phyloP scores from a whole-genome alignment of 2,329 filamentous ascomycete genomes.

The Dichotomopilus funicola region DNA sequence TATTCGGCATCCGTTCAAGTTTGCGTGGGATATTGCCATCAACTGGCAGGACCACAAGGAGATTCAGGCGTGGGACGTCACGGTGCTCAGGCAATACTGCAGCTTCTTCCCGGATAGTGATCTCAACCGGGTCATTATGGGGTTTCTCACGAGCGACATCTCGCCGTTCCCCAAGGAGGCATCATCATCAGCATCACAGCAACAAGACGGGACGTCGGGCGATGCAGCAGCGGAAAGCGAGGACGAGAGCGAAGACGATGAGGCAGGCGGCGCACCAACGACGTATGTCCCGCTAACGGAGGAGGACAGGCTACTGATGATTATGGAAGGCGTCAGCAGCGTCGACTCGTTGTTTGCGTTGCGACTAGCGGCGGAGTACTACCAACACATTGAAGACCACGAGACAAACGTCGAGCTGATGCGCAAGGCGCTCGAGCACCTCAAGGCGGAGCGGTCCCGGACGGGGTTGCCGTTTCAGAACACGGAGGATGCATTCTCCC shows the following conservation, averaged over 20 bases:
- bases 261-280: conserved; percentile 49
- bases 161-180: conserved; percentile 63
- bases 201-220: conserved; percentile 15
- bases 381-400: conserved; percentile 77
- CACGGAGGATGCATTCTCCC: conserved; percentile 65
- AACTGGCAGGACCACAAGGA: conserved; percentile 80
- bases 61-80: conserved; percentile 69
- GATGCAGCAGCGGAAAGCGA: conserved; percentile 34
- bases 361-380: conserved; percentile 76
- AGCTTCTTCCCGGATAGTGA: conserved; percentile 78
- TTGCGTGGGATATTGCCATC: conserved; percentile 86
- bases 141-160: conserved; percentile 73
- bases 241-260: conserved; percentile 51
- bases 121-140: conserved; percentile 72
- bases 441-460: conserved; percentile 54
- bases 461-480: conserved; percentile 65
- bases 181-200: background rate
- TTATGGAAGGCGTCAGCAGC: conserved; percentile 65
- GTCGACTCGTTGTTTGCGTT: conserved; percentile 73
- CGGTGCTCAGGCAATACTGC: conserved; percentile 73
- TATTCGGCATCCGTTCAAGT: conserved; percentile 81
- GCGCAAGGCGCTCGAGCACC: conserved; percentile 61
- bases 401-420: conserved; percentile 73
- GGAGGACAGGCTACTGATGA: conserved; percentile 74
- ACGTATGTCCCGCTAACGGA: conserved; percentile 56